Evolutionary conservation across 441 rosid genomes (phyloP), one percentile per base, ranked within the genome.

Genomic region (Metrosideros polymorpha): DNA sequence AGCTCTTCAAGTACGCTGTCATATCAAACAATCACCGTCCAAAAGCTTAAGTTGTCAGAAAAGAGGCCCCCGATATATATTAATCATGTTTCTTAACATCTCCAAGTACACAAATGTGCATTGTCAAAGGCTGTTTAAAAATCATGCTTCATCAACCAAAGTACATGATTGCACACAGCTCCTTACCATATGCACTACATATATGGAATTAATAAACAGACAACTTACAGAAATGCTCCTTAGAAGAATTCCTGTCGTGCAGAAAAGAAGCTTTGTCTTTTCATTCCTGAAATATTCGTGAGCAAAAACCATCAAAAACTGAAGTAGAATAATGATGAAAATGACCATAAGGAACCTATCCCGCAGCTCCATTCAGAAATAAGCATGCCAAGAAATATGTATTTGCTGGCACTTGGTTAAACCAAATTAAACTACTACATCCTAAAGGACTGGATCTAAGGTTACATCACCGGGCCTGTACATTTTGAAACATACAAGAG

Each of bases 161-260:
- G 47, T 71, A 71, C 8, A 39, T 39, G 79, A 71, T 6, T 71
- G 79, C 79, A 71, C 5, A 39, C 79, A 22, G 79, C 9, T 71
- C 79, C 79, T 71, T 39, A 39, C 17, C 47, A 22, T 12, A 35
- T 12, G 5, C n/a, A 71, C n/a, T 39, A 39, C 79, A 71, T 13
- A 17, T 6, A 82, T 83, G 84, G 29, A 83, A 83, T 51, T 83
- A 83, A 54, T n/a, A 39, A 50, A 30, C 9, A 83, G 15, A 52
- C 14, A 22, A 83, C 93, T 42, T 95, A 97, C 99, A 91, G 91
- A 94, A 66, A 97, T 94, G 90, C 92, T 96, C 91, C 99, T 94
- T 88, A 97, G 86, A 87, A 97, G 96, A 91, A 96, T 97, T 85
- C 99, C 99, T 8, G 99, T 97, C 63, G 99, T 97, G 89, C 99